A percentile compares a stretch with the other conserved stretches of the same genome.
Evolutionary conservation across 2,329 filamentous ascomycete genomes (phyloP).

Genomic region (Monosporascus sp.): DNA sequence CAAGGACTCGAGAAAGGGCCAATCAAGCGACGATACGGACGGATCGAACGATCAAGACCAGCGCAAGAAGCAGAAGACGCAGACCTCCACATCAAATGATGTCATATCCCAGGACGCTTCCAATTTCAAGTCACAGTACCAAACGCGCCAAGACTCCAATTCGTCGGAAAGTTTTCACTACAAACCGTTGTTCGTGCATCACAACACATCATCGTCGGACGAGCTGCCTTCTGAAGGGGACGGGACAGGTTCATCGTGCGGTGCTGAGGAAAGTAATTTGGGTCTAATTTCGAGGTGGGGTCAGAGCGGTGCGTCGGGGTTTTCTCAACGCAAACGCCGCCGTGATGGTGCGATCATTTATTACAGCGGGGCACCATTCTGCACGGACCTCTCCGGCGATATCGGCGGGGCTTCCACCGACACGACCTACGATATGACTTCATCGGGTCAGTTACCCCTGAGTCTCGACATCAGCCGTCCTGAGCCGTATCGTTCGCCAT

Average conservation of each 20-base stretch:
- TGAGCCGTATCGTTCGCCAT: slow-evolving; percentile 28
- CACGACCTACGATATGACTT: slow-evolving; percentile 40
- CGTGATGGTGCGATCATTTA: slow-evolving; percentile 76
- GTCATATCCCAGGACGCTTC: slow-evolving; percentile 32
- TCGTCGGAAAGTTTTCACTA: slow-evolving; percentile 53
- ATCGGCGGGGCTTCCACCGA: slow-evolving; percentile 41
- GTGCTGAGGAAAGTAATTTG: slow-evolving; percentile 43
- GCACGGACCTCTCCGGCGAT: slow-evolving; percentile 72
- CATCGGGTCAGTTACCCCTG: slow-evolving; percentile 27
- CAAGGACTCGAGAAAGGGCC: slow-evolving; percentile 40
- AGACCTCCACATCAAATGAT: slow-evolving; percentile 28
- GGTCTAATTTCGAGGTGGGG: slow-evolving; percentile 40
- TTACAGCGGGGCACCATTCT: slow-evolving; percentile 75
- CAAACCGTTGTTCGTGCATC: slow-evolving; percentile 55
- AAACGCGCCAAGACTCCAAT: slow-evolving; percentile 27
- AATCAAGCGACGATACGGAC: slow-evolving; percentile 44
- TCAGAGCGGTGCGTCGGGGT: slow-evolving; percentile 40
- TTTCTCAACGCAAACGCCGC: slow-evolving; percentile 44
- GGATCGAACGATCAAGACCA: slow-evolving; percentile 35
- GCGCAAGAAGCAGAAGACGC: slow-evolving; percentile 41
- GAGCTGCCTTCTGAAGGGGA: slow-evolving; percentile 40
- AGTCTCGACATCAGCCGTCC: slow-evolving; percentile 20
- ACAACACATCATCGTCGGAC: slow-evolving; percentile 35
- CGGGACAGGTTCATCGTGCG: slow-evolving; percentile 44
- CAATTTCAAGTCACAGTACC: slow-evolving; percentile 29